Evolutionary conservation across 1,284 basidiomycete genomes (phyloP).

Genomic region (Hemileia vastatrix): DNA sequence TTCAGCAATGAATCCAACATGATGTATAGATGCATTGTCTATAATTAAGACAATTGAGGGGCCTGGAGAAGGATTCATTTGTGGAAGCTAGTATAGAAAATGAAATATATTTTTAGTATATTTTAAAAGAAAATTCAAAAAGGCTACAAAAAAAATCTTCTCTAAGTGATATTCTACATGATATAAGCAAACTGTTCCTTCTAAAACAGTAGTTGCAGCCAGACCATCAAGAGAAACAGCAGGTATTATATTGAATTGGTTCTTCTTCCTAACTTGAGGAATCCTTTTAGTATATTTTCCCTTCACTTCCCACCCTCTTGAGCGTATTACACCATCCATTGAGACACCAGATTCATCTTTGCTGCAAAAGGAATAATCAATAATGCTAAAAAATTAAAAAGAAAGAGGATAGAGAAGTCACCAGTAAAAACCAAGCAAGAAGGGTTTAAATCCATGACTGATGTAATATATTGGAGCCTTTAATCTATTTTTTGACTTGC

Average conservation of each 20-base stretch:
- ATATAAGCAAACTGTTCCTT: not conserved
- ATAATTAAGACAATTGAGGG: too few species aligned
- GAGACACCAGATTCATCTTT: constrained; percentile 6
- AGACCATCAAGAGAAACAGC: not conserved
- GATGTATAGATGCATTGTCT: not conserved
- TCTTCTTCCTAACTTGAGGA: not conserved
- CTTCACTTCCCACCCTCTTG: not conserved
- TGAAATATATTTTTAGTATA: not conserved
- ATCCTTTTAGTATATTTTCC: not conserved
- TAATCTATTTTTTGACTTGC: too few species aligned
- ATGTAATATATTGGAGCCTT: too few species aligned
- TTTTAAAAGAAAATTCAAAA: too few species aligned
- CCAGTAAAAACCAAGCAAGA: too few species aligned
- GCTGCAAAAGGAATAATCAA: too few species aligned
- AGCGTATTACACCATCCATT: not conserved
- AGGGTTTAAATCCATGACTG: too few species aligned
- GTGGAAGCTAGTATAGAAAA: not conserved
- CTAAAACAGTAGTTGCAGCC: not conserved
- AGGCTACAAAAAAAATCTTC: not conserved
- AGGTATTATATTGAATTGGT: not conserved
- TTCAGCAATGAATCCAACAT: not conserved
- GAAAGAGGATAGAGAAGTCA: too few species aligned
- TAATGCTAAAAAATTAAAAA: too few species aligned
- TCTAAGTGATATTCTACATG: constrained; percentile 1
- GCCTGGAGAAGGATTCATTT: too few species aligned